Evolutionary conservation across 2,329 filamentous ascomycete genomes (phyloP).

Genomic region (Aureobasidium sp.): DNA sequence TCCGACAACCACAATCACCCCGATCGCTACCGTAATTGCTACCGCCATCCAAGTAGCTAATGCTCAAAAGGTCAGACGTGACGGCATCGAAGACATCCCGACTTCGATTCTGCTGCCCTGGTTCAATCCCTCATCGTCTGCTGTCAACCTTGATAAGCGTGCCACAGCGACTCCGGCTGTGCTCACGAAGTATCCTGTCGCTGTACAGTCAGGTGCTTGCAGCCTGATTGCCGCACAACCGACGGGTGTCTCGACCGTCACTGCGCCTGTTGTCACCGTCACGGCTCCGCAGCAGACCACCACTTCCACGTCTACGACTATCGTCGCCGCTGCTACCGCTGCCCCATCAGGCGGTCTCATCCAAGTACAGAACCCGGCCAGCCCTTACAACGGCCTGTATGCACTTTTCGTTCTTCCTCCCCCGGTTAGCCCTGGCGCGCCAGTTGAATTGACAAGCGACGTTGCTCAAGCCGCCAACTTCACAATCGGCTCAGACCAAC

Average conservation of each 20-base stretch:
- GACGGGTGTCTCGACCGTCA: neutral
- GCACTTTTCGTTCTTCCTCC: neutral
- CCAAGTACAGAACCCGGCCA: neutral
- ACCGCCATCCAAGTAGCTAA: neutral
- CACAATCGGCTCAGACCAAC: neutral
- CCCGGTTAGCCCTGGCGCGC: neutral
- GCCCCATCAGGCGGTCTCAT: neutral
- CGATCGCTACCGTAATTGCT: neutral
- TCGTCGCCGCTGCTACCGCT: neutral
- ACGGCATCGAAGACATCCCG: neutral
- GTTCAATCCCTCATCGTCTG: neutral
- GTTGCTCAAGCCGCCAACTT: neutral
- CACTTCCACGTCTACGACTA: neutral
- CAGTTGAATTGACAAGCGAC: neutral
- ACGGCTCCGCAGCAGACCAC: neutral
- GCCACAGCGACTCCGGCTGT: neutral
- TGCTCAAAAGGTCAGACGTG: neutral
- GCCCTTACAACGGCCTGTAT: neutral
- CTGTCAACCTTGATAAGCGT: neutral
- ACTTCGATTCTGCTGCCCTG: neutral
- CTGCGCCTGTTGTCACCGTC: neutral
- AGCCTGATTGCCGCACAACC: neutral
- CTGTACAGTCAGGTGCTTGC: neutral
- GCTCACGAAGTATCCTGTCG: neutral
- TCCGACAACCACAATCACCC: neutral